Evolutionary conservation across 2,329 filamentous ascomycete species (phyloP).

Genomic region (Immersiporthe knoxdaviesiana): DNA sequence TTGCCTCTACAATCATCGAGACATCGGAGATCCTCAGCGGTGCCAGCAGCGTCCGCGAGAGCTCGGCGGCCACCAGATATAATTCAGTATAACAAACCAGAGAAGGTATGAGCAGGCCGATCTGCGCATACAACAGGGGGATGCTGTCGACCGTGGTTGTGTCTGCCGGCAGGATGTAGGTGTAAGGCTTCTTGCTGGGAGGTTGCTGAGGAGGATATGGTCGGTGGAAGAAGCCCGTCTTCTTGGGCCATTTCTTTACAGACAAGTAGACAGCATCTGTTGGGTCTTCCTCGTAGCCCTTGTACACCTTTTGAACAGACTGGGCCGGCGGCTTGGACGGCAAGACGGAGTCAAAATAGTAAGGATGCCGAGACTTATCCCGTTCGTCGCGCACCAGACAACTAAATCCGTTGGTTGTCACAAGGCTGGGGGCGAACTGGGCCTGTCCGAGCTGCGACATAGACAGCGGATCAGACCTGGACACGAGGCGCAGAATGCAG

Average conservation of each 20-base stretch:
- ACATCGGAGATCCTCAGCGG: conserved; percentile 57
- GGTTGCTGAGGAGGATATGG: conserved; percentile 21
- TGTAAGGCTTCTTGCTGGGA: conserved; percentile 47
- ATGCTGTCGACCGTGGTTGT: conserved; percentile 56
- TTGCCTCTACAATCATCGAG: conserved; percentile 66
- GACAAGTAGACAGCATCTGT: conserved; percentile 53
- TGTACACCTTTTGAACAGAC: conserved; percentile 44
- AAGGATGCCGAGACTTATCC: conserved; percentile 38
- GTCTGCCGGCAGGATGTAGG: conserved; percentile 48
- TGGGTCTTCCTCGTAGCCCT: conserved; percentile 44
- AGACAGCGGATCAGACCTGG: conserved; percentile 34
- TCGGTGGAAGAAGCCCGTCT: conserved; percentile 62
- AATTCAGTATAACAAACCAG: conserved; percentile 72
- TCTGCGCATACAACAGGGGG: conserved; percentile 48
- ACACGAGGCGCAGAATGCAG: conserved; percentile 49
- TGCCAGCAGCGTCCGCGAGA: conserved; percentile 59
- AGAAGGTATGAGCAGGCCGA: conserved; percentile 70
- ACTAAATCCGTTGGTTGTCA: conserved; percentile 30
- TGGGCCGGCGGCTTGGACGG: conserved; percentile 47
- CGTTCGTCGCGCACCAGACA: conserved; percentile 47
- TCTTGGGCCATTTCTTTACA: conserved; percentile 54
- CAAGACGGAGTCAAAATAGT: conserved; percentile 47
- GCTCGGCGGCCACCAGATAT: conserved; percentile 61
- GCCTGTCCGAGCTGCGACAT: conserved; percentile 39
- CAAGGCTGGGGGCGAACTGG: conserved; percentile 34